phyloP scores from a whole-genome alignment of 257 asterid species.

The Scutellaria galericulata region DNA sequence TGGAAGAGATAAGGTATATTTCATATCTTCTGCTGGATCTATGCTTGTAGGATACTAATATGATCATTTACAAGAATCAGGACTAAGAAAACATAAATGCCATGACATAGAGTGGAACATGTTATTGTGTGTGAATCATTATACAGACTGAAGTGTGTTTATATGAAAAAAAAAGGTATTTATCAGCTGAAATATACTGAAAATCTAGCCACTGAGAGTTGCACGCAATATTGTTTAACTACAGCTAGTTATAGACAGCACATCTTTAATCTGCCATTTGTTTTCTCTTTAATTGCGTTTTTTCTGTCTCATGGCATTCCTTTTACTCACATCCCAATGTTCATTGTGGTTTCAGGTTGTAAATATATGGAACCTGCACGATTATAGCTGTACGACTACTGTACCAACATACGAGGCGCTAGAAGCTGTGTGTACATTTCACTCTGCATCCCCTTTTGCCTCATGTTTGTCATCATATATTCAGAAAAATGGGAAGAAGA shows the following conservation, averaged over 20 bases:
- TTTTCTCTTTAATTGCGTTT: background rate
- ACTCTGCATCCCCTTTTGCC: conserved; percentile 64
- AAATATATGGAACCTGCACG: conserved; percentile 82
- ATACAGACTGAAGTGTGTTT: conserved; percentile 8
- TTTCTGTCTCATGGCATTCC: conserved; percentile 1
- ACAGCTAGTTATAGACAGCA: background rate
- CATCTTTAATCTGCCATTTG: background rate
- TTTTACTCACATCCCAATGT: conserved; percentile 33
- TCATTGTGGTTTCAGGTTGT: conserved; percentile 67
- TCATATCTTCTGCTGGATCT: background rate
- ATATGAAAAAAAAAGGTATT: background rate
- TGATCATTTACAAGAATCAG: background rate
- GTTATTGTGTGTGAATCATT: conserved; percentile 8
- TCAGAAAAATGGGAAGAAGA: conserved; percentile 54
- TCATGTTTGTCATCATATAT: conserved; percentile 50
- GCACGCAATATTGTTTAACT: background rate
- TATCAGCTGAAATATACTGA: background rate
- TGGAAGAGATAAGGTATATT: conserved; percentile 90
- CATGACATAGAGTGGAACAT: background rate
- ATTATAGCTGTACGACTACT: conserved; percentile 70
- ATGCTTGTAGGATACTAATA: background rate
- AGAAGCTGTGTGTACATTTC: conserved; percentile 75
- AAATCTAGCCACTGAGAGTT: background rate
- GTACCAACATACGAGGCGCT: conserved; percentile 91
- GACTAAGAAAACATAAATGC: background rate